Conservation (phyloP, 2,329 filamentous ascomycete genomes). For the Chrysosphaeria jannelii region DNA sequence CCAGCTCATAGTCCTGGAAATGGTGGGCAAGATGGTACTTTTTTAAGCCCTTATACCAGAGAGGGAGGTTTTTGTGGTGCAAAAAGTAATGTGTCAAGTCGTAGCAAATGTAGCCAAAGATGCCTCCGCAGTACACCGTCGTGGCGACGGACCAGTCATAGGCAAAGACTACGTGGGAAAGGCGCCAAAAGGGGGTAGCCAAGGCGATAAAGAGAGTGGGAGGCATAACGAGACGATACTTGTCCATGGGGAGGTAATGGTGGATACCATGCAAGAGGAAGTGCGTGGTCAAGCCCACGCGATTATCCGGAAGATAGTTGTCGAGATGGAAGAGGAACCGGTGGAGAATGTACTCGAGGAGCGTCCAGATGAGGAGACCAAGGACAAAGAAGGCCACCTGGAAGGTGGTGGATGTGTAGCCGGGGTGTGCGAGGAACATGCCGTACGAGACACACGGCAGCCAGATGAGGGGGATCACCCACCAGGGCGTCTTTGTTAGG, state of each 20-base stretch:
- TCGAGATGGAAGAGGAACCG: constrained; percentile 86
- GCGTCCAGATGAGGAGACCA: constrained; percentile 57
- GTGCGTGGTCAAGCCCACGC: constrained; percentile 58
- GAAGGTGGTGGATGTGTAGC: constrained; percentile 18
- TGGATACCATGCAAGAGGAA: constrained; percentile 93
- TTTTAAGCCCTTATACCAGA: constrained; percentile 77
- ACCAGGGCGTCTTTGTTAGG: constrained; percentile 88
- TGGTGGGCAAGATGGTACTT: constrained; percentile 95
- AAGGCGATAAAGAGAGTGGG: constrained; percentile 62
- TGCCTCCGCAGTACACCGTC: constrained; percentile 58
- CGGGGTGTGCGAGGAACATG: constrained; percentile 29
- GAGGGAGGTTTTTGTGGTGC: constrained; percentile 73
- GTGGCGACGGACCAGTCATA: constrained; percentile 63
- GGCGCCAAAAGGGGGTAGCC: constrained; percentile 71
- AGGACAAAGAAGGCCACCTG: constrained; percentile 31
- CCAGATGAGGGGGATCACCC: constrained; percentile 61
- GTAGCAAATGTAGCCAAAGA: constrained; percentile 91
- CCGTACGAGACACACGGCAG: constrained; percentile 52
- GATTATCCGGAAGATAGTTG: constrained; percentile 66
- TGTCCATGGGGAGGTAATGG: constrained; percentile 98
- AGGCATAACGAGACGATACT: constrained; percentile 88
- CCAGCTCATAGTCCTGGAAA: constrained; percentile 92
- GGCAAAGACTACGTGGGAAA: constrained; percentile 56
- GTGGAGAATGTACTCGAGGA: constrained; percentile 73
- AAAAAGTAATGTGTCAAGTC: constrained; percentile 97